A percentile compares a stretch with the other conserved stretches of the same genome.
These are phyloP conservation scores for Chionographis japonica DNA, from an alignment of 106 monocot genomes.

Conservation along the genomic window DNA sequence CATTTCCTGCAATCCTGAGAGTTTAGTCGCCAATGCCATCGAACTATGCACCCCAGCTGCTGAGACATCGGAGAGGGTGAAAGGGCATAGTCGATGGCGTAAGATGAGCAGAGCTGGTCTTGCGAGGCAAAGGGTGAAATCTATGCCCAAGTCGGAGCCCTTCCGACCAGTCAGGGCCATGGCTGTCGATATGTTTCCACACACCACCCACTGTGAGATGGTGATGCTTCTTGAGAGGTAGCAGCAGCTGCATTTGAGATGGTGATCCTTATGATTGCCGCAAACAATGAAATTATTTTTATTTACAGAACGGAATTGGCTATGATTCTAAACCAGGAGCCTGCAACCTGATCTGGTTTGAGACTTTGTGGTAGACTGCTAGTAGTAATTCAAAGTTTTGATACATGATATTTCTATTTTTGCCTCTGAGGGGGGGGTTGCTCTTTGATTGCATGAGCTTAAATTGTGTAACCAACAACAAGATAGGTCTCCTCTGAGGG, in stretches of 20 bases:
- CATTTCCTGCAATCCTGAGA: slow-evolving; percentile 97
- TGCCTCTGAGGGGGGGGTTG: no score
- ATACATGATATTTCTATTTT: no score
- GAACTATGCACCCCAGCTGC: slow-evolving; percentile 91
- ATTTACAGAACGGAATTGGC: no score
- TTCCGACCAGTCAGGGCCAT: slow-evolving; percentile 70
- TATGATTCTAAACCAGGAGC: no score
- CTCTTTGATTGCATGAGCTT: no score
- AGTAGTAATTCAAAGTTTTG: no score
- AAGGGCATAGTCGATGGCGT: slow-evolving; percentile 60
- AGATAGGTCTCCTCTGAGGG: no score
- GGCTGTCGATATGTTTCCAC: slow-evolving; percentile 95
- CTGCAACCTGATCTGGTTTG: no score
- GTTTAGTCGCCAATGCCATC: slow-evolving; percentile 87
- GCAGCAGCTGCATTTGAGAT: background rate
- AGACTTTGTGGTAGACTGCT: no score
- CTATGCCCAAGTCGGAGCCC: slow-evolving; percentile 83
- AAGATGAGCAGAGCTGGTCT: slow-evolving; percentile 77
- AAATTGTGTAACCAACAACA: no score
- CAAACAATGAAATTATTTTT: no score
- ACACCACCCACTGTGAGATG: slow-evolving; percentile 92
- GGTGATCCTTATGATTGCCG: no score
- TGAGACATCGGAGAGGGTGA: slow-evolving; percentile 48
- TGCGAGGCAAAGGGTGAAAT: slow-evolving; percentile 69
- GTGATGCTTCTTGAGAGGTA: slow-evolving; percentile 95